Base-by-base conservation (phyloP, 345 rosid genomes). In the Corchorus capsularis region DNA sequence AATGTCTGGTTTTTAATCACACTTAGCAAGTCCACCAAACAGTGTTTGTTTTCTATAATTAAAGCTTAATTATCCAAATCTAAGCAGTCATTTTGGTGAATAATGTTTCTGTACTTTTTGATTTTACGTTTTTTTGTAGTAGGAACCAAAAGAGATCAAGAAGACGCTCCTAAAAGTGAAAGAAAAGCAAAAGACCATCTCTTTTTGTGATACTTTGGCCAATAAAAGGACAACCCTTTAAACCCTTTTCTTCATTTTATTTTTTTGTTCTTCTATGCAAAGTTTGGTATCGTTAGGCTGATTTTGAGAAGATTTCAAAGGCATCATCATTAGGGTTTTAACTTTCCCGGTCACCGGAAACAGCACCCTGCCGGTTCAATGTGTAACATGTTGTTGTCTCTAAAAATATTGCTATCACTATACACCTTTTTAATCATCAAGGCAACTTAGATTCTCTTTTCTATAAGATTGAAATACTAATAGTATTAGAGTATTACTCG, bases 161-260 rank as follows among this genome's bases (percentile, higher is more conserved):
- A 75, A n/a, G n/a, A n/a, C 79, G 83, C 77, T 62, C 82, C 84
- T 19, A 82, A 84, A 80, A 75, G 86, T 41, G 74, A n/a, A 49
- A 15, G n/a, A 49, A 75, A 81, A 77, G 89, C 63, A 46, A 81
- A 82, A 79, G 83, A 61, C 32, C 57, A 16, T 67, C 39, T 59
- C 81, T 84, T 86, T 86, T 77, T 63, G 66, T 63, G 81, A 77
- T 72, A 77, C 82, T 63, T 59, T 82, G 50, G 80, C 62, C 62
- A 22, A 67, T 55, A 59, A 81, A 81, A 80, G 78, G 63, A 71
- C 43, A 35, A 39, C 2, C 75, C 77, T 66, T 82, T 77, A 37
- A 67, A 3, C 39, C 27, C 74, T 14, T 53, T 39, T 6, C 4
- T 8, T 8, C 67, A n/a, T n/a, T n/a, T n/a, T n/a, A n/a, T n/a